Base-by-base conservation (phyloP, 805 yeast genomes). In the Saccharomyces eubayanus region DNA sequence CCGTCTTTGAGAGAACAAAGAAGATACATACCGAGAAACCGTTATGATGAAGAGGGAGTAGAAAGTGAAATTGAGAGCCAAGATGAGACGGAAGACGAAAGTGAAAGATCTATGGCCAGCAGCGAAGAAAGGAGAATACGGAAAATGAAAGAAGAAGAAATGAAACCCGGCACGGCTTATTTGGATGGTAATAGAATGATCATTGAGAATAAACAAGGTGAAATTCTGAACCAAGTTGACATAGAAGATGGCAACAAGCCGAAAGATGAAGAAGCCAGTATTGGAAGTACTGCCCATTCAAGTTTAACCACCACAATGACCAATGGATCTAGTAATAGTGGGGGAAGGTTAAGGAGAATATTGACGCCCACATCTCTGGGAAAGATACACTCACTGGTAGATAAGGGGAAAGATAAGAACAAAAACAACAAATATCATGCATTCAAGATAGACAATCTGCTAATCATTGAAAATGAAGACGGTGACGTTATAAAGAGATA, bases 401-500 rank as follows among this genome's bases (percentile, higher is more conserved):
- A 59, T 24, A 60, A 63, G 16, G 43, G 43, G 12, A 36, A n/a
- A 8, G 43, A 36, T n/a, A 31, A 29, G 21, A 8, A 21, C 20
- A 36, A 36, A 36, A 36, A 36, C 24, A 20, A 30, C 10, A 58
- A 52, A 40, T 72, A 68, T 60, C 81, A 73, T 69, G 98, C 97
- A 1, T 92, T 84, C 69, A 87, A 85, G 68, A 76, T 88, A 45
- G 94, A 85, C 64, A 83, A 89, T 62, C 76, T 83, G 55, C 79
- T 94, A 52, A 77, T 89, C 55, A 85, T 94, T 54, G 99, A 92
- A 69, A 87, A 90, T 63, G 88, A 81, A 47, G 96, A 91, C 11
- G 99, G 98, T 58, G 98, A 92, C 61, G 81, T 94, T 53, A 74
- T 94, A 48, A 82, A 96, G 64, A 77, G 96, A 51, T 92, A 90